Base-by-base conservation (phyloP, 805 yeast genomes). In the Spathaspora hagerdaliae region DNA sequence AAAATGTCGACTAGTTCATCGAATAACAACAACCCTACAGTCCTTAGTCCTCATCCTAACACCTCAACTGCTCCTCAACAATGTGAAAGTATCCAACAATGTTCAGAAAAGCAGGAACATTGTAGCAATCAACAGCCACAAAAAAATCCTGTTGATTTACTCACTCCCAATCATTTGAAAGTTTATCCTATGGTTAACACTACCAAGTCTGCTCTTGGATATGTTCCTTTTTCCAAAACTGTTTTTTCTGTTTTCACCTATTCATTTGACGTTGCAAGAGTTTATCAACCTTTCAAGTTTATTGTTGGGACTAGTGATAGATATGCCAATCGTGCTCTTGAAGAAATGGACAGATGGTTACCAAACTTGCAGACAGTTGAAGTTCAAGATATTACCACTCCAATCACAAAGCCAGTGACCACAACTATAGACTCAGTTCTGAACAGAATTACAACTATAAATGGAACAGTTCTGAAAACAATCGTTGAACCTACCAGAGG, bases 351-450 rank as follows among this genome's bases (percentile, higher is more conserved):
- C 55, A 60, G 63, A 48, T 59, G 65, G 36, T 66, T 79, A 15
- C 96, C 96, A 3, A 67, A 71, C 34, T 64, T 83, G 45, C 79
- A 80, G 65, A 75, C 84, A 1, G 62, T 75, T 31, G 77, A 79
- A 42, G 73, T 72, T 58, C 65, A 69, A 40, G 78, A 74, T 47
- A 56, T 82, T 40, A 71, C 76, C 34, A 72, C 73, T 41, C 69
- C 77, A 2, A 59, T 79, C 26, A 70, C 77, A 46, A 67, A 69
- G 43, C 92, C 94, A 27, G 65, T 75, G 44, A 71, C 67, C 33
- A 67, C 71, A n/a, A 66, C 49, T 9, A 31, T 47, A 35, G 59
- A 51, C 32, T 46, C 48, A 13, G 47, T 51, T 26, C 55, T 49
- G 31, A 29, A 31, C 10, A 35, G 46, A 5, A 32, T 48, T 10